A percentile compares a stretch with the other conserved stretches of the same genome.
Evolutionary conservation across 1,284 basidiomycete species (phyloP).

Genomic region (Coniferiporia weirii): DNA sequence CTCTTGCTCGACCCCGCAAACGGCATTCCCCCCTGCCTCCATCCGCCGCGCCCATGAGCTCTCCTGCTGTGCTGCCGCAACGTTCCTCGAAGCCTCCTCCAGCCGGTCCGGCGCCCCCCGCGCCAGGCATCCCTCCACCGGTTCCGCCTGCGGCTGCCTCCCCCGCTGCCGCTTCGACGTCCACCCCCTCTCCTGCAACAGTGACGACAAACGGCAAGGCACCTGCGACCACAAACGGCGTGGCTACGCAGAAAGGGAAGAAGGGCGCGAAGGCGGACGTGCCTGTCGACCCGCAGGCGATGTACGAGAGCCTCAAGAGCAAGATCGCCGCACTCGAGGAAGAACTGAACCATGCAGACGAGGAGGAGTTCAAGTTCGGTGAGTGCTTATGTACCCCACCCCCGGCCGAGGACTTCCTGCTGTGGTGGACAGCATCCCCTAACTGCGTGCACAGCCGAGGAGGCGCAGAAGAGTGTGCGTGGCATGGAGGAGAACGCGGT

Average conservation of each 20-base stretch:
- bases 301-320: slow-evolving; percentile 82
- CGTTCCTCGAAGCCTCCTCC: slow-evolving; percentile 15
- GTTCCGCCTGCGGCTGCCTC: not conserved
- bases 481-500: slow-evolving; percentile 74
- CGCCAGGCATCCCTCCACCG: not conserved
- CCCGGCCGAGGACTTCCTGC: too few species aligned
- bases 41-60: too few species aligned
- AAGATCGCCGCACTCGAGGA: slow-evolving; percentile 81
- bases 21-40: too few species aligned
- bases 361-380: slow-evolving; percentile 74
- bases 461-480: slow-evolving; percentile 75
- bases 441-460: slow-evolving; percentile 54
- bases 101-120: slow-evolving; percentile 10
- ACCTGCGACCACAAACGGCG: not conserved
- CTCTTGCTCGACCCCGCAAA: not conserved
- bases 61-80: not conserved
- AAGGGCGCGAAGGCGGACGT: slow-evolving; percentile 63
- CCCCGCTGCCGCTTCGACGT: not conserved
- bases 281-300: slow-evolving; percentile 70
- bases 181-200: slow-evolving; percentile 3
- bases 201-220: not conserved
- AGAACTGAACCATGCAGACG: slow-evolving; percentile 76
- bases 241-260: slow-evolving; percentile 21
- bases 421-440: too few species aligned
- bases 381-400: not conserved